Evolutionary conservation across 176 grass and related monocot species (phyloP).

Genomic region (Carex pumila): DNA sequence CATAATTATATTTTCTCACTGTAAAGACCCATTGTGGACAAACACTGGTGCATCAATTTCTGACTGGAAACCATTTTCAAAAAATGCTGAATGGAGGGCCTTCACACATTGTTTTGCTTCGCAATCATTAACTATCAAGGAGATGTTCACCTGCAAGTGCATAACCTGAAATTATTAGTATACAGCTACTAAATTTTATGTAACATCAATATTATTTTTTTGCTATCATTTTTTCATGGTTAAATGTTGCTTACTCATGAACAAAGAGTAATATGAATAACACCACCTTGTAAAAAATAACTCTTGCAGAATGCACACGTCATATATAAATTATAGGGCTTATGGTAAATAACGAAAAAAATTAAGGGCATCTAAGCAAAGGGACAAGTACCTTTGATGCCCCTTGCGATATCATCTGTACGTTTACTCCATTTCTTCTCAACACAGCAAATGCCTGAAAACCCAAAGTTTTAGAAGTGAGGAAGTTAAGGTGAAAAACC

Average conservation of each 20-base stretch:
- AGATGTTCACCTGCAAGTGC: constrained; percentile 74
- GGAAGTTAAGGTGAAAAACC: neutral
- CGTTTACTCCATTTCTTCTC: constrained; percentile 67
- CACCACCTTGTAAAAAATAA: neutral
- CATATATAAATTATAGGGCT: neutral
- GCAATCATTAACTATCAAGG: constrained; percentile 72
- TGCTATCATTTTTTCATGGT: neutral
- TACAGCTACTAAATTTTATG: neutral
- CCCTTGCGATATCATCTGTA: constrained; percentile 99
- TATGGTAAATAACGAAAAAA: neutral
- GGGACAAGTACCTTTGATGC: constrained; percentile 66
- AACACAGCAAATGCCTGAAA: constrained; percentile 78
- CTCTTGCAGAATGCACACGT: neutral
- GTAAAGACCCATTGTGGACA: constrained; percentile 27
- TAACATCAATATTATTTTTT: neutral
- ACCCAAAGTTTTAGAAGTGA: neutral
- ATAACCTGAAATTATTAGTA: neutral
- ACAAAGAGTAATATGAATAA: neutral
- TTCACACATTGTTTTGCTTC: constrained; percentile 78
- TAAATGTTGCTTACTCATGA: neutral
- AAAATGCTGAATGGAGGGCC: constrained; percentile 77
- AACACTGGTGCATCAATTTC: constrained; percentile 36
- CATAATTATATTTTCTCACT: neutral
- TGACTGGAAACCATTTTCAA: constrained; percentile 73
- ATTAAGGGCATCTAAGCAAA: neutral